Evolutionary conservation across 441 rosid species (phyloP).

Genomic region (Syzygium malaccense): DNA sequence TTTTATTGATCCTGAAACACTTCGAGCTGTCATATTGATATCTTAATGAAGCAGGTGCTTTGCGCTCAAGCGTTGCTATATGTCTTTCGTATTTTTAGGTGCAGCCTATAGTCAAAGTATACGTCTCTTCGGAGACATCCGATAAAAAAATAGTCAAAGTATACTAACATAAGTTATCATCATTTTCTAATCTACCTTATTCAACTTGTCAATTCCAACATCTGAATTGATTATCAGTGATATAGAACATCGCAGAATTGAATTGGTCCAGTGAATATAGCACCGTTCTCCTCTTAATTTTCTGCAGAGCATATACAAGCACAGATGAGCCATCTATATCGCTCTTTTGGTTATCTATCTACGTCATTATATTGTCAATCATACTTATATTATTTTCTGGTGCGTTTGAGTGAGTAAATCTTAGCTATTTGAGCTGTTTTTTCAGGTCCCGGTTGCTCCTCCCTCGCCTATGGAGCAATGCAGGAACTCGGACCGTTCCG

Average conservation of each 20-base stretch:
- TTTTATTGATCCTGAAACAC: not conserved
- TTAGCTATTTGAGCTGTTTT: not conserved
- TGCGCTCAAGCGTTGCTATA: not conserved
- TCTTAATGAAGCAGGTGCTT: not conserved
- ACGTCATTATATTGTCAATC: not conserved
- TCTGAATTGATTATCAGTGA: not conserved
- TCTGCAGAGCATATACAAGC: not conserved
- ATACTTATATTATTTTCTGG: not conserved
- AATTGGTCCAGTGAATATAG: not conserved
- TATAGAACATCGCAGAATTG: not conserved
- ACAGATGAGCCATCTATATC: not conserved
- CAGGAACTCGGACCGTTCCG: constrained; percentile 82
- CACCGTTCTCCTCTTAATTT: not conserved
- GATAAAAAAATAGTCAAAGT: not conserved
- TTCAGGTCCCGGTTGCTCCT: constrained; percentile 87
- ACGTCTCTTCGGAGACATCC: too few species aligned
- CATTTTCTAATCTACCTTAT: not conserved
- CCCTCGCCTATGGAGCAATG: constrained; percentile 79
- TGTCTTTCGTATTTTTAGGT: not conserved
- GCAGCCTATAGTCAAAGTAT: not conserved
- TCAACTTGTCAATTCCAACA: not conserved
- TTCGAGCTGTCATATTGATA: not conserved
- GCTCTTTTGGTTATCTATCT: not conserved
- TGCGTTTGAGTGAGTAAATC: not conserved
- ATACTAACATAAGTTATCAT: not conserved